Evolutionary conservation across 2,329 filamentous ascomycete species (phyloP), one percentile per base, ranked within the genome.

Genomic region (Colletotrichum limetticola): DNA sequence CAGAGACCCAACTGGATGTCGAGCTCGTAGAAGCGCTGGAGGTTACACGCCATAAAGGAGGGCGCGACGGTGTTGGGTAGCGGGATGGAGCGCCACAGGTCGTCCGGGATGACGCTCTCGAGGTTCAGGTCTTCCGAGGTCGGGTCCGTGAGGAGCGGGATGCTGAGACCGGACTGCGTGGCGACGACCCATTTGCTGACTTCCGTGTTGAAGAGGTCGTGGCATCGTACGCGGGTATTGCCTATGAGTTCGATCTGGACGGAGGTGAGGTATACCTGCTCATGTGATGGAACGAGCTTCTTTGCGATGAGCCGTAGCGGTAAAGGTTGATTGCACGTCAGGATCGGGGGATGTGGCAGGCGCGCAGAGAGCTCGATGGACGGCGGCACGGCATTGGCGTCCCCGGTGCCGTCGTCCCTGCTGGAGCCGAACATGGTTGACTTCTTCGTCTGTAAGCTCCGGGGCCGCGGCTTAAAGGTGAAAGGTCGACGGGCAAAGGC

Each of bases 61-160:
- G 97, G 97, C 11, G 95, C 92, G 12, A 99, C 91, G 0, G 94
- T 96, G 80, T 94, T 97, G 2, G 96, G 97, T 6, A 98, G 85
- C 0, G 91, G 86, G 62, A 90, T 86, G 53, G 86, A 86, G 74
- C 90, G 90, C 97, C 97, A 99, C 53, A 96, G 80, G 2, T 86
- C 87, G 60, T 90, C 85, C 68, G 95, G 92, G 28, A 97, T 80
- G n/a, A 89, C 86, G 69, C 92, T 85, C 78, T 97, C 94, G 12
- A 90, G 89, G 58, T 91, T 91, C 7, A 91, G 85, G 4, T 91
- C 81, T 66, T 88, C 87, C 9, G 83, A 78, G 85, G 92, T 77
- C 74, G 85, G 62, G 79, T 86, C 72, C 5, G 84, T 84, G n/a
- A 91, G 91, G 19, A 98, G 83, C 0, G 92, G 91, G 7, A 95